phyloP scores from a whole-genome alignment of 2,329 filamentous ascomycete species.

The Aspergillus arachidicola region DNA sequence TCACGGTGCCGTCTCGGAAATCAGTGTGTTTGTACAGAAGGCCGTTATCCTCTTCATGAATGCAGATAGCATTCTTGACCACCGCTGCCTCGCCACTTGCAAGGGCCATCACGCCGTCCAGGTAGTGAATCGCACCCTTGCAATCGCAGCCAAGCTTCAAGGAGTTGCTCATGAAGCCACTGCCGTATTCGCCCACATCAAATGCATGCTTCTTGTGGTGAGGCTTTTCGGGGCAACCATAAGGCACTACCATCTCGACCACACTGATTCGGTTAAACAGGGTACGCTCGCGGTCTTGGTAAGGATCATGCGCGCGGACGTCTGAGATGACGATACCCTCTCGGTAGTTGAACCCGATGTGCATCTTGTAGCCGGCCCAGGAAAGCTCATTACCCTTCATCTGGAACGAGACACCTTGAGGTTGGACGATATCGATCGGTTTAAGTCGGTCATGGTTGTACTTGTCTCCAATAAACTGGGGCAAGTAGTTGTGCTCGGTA shows the following conservation, averaged over 20 bases:
- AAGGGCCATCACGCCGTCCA: slow-evolving; percentile 29
- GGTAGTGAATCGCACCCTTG: slow-evolving; percentile 32
- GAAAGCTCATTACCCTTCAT: slow-evolving; percentile 32
- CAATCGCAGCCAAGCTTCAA: slow-evolving; percentile 48
- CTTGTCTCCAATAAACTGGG: slow-evolving; percentile 1
- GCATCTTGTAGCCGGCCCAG: slow-evolving; percentile 38
- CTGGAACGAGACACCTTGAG: slow-evolving; percentile 32
- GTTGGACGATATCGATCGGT: slow-evolving; percentile 32
- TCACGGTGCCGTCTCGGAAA: slow-evolving; percentile 82
- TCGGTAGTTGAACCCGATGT: slow-evolving; percentile 53
- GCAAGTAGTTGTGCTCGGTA: slow-evolving; percentile 5
- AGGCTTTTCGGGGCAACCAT: slow-evolving; percentile 51
- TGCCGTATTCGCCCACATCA: slow-evolving; percentile 51
- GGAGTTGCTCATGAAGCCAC: slow-evolving; percentile 52
- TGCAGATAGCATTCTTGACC: slow-evolving; percentile 1
- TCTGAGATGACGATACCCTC: slow-evolving; percentile 62
- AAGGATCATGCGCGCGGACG: slow-evolving; percentile 29
- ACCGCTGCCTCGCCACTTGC: slow-evolving; percentile 22
- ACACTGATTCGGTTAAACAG: slow-evolving; percentile 35
- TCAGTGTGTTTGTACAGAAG: slow-evolving; percentile 72
- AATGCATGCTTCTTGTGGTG: slow-evolving; percentile 53
- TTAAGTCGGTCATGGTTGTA: slow-evolving; percentile 1
- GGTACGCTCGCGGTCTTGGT: slow-evolving; percentile 31
- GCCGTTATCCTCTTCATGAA: slow-evolving; percentile 10
- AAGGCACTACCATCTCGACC: slow-evolving; percentile 33